A percentile compares a stretch with the other conserved stretches of the same genome.
Evolutionary conservation across 257 asterid genomes (phyloP).

Genomic region (Solanum pinnatisectum): DNA sequence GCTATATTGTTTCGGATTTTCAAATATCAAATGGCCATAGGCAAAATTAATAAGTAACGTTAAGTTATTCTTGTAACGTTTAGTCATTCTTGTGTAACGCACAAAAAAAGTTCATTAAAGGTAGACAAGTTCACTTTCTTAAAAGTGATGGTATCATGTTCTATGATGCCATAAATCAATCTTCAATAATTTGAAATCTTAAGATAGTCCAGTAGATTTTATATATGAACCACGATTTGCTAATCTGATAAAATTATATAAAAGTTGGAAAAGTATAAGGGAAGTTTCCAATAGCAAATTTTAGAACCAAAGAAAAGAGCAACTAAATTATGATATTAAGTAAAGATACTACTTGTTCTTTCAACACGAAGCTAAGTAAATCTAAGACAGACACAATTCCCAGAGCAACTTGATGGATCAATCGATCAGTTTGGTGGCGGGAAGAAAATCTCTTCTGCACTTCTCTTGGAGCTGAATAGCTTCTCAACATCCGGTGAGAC

Average conservation of each 20-base stretch:
- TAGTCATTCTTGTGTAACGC: background rate
- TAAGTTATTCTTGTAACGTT: background rate
- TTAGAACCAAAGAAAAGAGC: background rate
- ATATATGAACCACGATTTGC: too few species aligned
- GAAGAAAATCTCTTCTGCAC: conserved; percentile 69
- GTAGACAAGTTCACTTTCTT: too few species aligned
- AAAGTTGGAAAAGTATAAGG: too few species aligned
- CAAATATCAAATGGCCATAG: too few species aligned
- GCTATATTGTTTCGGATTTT: too few species aligned
- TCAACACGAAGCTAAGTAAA: background rate
- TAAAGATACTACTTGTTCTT: background rate
- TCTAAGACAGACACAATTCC: background rate
- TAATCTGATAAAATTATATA: too few species aligned
- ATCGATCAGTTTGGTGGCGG: conserved; percentile 51
- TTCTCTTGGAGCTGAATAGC: conserved; percentile 61
- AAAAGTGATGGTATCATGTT: background rate
- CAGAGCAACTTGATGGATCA: background rate
- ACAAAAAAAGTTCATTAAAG: background rate
- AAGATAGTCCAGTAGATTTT: too few species aligned
- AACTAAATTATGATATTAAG: background rate
- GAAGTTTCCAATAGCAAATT: background rate
- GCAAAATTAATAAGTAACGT: too few species aligned
- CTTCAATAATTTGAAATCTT: too few species aligned
- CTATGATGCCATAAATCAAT: background rate
- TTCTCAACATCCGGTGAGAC: conserved; percentile 49